Conservation (phyloP, 345 rosid species). For the Turnera subulata region DNA sequence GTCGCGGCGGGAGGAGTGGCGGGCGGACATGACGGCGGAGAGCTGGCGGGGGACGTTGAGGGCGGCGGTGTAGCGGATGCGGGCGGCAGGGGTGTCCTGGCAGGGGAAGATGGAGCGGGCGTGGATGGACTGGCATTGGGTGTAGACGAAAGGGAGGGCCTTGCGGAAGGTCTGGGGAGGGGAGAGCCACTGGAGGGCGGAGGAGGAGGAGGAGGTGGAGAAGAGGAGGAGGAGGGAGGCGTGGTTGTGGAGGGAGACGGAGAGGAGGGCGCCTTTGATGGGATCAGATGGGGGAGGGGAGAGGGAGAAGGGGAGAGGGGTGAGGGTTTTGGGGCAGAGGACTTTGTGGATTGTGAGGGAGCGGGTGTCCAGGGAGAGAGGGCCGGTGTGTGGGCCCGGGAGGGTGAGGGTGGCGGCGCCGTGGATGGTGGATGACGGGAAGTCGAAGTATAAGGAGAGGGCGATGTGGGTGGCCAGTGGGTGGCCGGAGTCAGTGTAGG, state of each 20-base stretch:
- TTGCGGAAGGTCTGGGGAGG: slow-evolving; percentile 76
- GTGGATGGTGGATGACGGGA: slow-evolving; percentile 68
- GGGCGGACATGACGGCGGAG: slow-evolving; percentile 87
- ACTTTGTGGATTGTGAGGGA: slow-evolving; percentile 41
- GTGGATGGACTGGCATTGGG: slow-evolving; percentile 86
- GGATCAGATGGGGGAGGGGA: slow-evolving; percentile 42
- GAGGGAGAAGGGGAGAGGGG: slow-evolving; percentile 41
- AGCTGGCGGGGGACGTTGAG: slow-evolving; percentile 63
- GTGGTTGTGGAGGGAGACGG: slow-evolving; percentile 40
- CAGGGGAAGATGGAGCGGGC: slow-evolving; percentile 91
- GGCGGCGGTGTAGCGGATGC: slow-evolving; percentile 56
- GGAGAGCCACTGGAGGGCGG: slow-evolving; percentile 88
- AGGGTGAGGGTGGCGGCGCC: slow-evolving; percentile 72
- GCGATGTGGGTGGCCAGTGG: slow-evolving; percentile 62
- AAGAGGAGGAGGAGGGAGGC: slow-evolving; percentile 41
- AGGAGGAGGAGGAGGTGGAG: slow-evolving; percentile 64
- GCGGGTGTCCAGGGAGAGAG: slow-evolving; percentile 68
- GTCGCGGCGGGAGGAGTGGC: slow-evolving; percentile 53
- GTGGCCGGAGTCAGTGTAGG: slow-evolving; percentile 68
- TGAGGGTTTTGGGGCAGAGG: slow-evolving; percentile 42
- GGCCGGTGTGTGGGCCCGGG: slow-evolving; percentile 40
- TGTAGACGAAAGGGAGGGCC: slow-evolving; percentile 64
- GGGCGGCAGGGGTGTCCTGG: slow-evolving; percentile 92
- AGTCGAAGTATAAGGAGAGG: slow-evolving; percentile 71
- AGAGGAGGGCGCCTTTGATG: slow-evolving; percentile 47